Conservation (phyloP, 2,329 filamentous ascomycete species). For the Venturia oleaginea region DNA sequence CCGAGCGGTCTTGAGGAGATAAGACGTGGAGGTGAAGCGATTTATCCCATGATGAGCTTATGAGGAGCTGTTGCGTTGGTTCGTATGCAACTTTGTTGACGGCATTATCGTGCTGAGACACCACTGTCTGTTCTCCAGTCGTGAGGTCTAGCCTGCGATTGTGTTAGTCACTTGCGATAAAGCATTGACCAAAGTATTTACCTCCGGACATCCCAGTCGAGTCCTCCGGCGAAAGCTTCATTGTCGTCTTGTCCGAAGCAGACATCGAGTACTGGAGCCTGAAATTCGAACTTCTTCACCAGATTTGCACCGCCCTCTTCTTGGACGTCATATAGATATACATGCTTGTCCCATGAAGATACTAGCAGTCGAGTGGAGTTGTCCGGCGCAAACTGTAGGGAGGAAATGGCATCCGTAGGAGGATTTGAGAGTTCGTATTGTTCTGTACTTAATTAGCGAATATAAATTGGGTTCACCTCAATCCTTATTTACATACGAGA, state of each 20-base stretch:
- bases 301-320: conserved; percentile 52
- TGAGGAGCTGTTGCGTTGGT: conserved; percentile 62
- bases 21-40: conserved; percentile 69
- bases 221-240: conserved; percentile 75
- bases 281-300: conserved; percentile 66
- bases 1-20: conserved; percentile 31
- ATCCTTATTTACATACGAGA: neutral
- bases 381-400: conserved; percentile 73
- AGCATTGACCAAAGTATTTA: conserved; percentile 28
- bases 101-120: conserved; percentile 70
- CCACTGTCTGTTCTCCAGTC: conserved; percentile 60
- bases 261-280: conserved; percentile 79
- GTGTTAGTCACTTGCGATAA: conserved; percentile 12
- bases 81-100: conserved; percentile 82
- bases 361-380: conserved; percentile 73
- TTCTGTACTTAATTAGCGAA: neutral
- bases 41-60: conserved; percentile 90
- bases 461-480: neutral
- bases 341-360: conserved; percentile 86
- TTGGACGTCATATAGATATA: conserved; percentile 76
- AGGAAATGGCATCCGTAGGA: conserved; percentile 78
- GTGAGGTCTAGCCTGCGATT: conserved; percentile 55
- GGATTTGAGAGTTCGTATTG: conserved; percentile 79
- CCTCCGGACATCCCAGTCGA: conserved; percentile 81
- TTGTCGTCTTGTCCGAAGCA: conserved; percentile 74